phyloP scores from a whole-genome alignment of 345 rosid species.

The Psidium friedrichsthalianum region DNA sequence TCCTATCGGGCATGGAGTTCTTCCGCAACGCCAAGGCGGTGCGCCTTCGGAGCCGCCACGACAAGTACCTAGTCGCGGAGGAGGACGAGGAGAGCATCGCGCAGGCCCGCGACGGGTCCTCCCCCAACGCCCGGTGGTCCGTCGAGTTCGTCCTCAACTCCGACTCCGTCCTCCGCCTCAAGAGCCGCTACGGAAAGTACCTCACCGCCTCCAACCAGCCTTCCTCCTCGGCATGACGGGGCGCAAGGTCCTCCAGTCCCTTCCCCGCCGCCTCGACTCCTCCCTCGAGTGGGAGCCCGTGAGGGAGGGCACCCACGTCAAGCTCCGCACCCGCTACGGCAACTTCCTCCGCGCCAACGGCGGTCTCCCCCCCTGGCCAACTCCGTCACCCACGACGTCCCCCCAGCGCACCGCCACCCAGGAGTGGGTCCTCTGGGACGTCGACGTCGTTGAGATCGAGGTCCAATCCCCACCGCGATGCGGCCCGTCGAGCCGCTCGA shows the following conservation, averaged over 20 bases:
- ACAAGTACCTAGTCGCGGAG: conserved; percentile 62
- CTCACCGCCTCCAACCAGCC: conserved; percentile 71
- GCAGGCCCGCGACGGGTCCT: conserved; percentile 55
- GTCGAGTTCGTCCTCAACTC: conserved; percentile 52
- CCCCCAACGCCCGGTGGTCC: conserved; percentile 54
- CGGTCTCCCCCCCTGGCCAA: conserved; percentile 78
- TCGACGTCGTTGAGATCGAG: conserved; percentile 54
- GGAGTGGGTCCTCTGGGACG: conserved; percentile 70
- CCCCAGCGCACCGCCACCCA: conserved; percentile 65
- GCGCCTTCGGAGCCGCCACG: conserved; percentile 66
- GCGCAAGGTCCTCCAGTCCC: conserved; percentile 52
- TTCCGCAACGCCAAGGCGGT: conserved; percentile 66
- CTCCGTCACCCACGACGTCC: conserved; percentile 69
- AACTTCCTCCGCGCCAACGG: conserved; percentile 73
- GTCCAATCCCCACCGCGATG: conserved; percentile 15
- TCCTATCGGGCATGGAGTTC: conserved; percentile 44
- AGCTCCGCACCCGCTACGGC: conserved; percentile 53
- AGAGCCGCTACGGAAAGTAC: conserved; percentile 59
- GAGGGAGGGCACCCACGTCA: conserved; percentile 37
- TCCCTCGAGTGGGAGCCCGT: conserved; percentile 75
- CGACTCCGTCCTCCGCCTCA: conserved; percentile 43
- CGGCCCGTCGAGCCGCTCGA: conserved; percentile 5
- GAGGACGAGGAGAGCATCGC: conserved; percentile 62
- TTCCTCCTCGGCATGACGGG: conserved; percentile 75
- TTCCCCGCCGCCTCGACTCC: conserved; percentile 36